Base-by-base conservation (phyloP, 495 filamentous ascomycete genomes). In the Aspergillus sclerotiicarbonarius region DNA sequence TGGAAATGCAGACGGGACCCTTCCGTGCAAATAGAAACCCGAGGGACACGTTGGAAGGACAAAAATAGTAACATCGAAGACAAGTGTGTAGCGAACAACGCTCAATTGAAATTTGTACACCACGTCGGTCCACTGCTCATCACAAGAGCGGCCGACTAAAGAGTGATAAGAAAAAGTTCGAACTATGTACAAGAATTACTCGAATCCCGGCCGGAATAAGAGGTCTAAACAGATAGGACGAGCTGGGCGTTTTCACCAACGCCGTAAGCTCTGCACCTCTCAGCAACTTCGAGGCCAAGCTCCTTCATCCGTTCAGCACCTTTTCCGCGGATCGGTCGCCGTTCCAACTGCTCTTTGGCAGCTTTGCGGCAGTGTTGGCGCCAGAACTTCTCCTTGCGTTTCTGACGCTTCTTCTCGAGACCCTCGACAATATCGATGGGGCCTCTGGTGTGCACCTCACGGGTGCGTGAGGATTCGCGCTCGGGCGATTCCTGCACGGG, bases 381-480 rank as follows among this genome's bases (percentile, higher is more conserved):
- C 74, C 85, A 88, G 67, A 88, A 91, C 70, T 93, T 94, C 74
- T 96, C 90, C 73, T 87, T 90, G 54, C 94, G 89, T 53, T 91
- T 86, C 72, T 92, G 90, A 44, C 93, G 85, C 75, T 94, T 96
- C 73, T 90, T 86, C 77, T 98, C 94, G 8, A 98, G 85, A 6
- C 94, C 94, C 67, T 96, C 92, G 73, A 96, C 91, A 61, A 98
- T 98, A 67, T 97, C 95, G 62, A 98, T 92, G 30, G 94, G 92
- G 46, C 91, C 91, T 59, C 94, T 84, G 29, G 82, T 82, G 59
- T 89, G 85, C 25, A 79, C 60, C 57, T 83, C 77, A 31, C 71
- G 71, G 25, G 68, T 68, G 52, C 72, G 76, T 15, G 76, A 76
- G 12, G 61, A 62, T 43, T 75, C 71, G 47, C 66, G 68, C 58